Evolutionary conservation across 345 rosid genomes (phyloP), one percentile per base, ranked within the genome.

Genomic region (Lumnitzera littorea): DNA sequence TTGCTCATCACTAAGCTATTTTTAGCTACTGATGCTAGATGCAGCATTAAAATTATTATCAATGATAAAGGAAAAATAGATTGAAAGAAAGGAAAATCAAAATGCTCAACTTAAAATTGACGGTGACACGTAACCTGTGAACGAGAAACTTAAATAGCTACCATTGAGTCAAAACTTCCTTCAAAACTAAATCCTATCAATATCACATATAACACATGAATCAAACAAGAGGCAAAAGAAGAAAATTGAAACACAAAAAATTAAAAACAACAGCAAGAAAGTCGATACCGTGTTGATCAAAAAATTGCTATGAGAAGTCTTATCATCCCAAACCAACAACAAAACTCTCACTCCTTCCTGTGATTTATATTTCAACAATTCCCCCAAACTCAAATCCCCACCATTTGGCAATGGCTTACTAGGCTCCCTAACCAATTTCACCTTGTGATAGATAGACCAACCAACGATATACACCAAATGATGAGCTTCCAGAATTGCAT

Each of bases 311-410:
- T 86, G 96, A 13, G 98, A 91, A 55, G 96, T 88, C 76, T 81
- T 88, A n/a, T 91, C 98, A 65, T 91, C 98, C 98, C 98, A 91
- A 46, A 91, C 91, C 67, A 91, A 60, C 62, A 91, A 65, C 62
- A 91, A 56, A 15, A 91, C 98, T 50, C 96, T 63, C 23, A 88
- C 96, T 20, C 98, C 98, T 78, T 91, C 96, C 50, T 91, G 75
- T 2, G 94, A 86, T 59, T 91, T 91, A 53, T 91, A 91, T 73
- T 83, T 88, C 13, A 91, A 70, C 63, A 88, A 58, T 46, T 91
- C 91, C 48, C 98, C 96, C 51, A 91, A 75, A 59, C 20, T 84
- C 68, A 88, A 70, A 50, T 84, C 46, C 10, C 88, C 89, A 0
- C 94, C 96, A 20, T 60, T 68, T 1, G 96, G 96, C 54, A 91